Evolutionary conservation across 1,139 yeast genomes (phyloP), one percentile per base, ranked within the genome.

Genomic region (Blastobotrys indianensis): DNA sequence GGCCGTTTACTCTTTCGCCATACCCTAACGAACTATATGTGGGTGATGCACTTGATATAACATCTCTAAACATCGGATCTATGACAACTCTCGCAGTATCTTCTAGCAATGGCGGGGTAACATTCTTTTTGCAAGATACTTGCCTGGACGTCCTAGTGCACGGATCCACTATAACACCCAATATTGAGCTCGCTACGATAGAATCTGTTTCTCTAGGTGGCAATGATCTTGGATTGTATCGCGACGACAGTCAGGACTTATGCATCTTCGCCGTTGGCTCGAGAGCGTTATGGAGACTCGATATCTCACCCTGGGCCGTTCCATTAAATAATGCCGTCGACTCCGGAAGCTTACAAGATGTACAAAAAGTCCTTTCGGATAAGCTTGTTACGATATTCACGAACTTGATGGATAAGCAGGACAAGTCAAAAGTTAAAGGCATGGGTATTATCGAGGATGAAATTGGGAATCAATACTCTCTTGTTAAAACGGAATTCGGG

Each of bases 1-100:
- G 85, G 1, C 82, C 85, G 0, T 66, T 76, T 45, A 53, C 67
- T 0, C 64, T 77, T 8, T 58, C 65, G 20, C 82, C 83, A 2
- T 80, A 69, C 51, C 82, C 82, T 1, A 69, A 68, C 4, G 60
- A 57, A 16, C 57, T 78, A 10, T 77, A 79, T 56, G 65, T 62
- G 2, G 67, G 65, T n/a, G 66, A 66, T 3, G 73, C 75, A 1
- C 52, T 59, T 13, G 72, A 70, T 43, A 54, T 73, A 12, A 43
- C 51, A 3, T 47, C 58, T 10, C 30, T 64, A 10, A 64, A 62
- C n/a, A 54, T 68, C 6, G 66, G 63, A 1, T 42, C 47, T 33
- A 50, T 34, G 61, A 64, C 50, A 37, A 58, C 50, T 30, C 37
- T 61, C 23, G 53, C 51, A 8, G 54, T 55, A 46, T 36, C 56